Conservation (phyloP, 2,329 filamentous ascomycete genomes). For the Microsporum canis region DNA sequence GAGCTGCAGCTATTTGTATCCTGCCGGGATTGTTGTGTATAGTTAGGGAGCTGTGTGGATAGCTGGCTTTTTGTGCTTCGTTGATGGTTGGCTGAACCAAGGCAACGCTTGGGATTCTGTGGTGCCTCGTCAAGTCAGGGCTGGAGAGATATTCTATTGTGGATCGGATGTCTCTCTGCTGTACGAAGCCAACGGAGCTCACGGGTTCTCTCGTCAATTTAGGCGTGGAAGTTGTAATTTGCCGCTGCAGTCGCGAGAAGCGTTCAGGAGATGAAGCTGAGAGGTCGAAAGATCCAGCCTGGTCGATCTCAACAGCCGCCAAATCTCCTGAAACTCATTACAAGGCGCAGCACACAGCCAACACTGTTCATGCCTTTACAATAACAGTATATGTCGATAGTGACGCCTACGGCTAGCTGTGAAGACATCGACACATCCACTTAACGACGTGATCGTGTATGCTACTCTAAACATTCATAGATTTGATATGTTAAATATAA, state of each 20-base stretch:
- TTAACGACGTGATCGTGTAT: too few relatives aligned
- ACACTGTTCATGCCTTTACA: too few relatives aligned
- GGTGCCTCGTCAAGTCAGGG: background rate
- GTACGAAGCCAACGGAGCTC: background rate
- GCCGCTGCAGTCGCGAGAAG: background rate
- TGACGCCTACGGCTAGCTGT: too few relatives aligned
- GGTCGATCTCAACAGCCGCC: background rate
- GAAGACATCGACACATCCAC: too few relatives aligned
- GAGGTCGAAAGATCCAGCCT: background rate
- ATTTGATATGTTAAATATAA: background rate
- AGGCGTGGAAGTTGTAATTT: background rate
- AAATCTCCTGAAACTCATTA: background rate
- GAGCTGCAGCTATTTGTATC: background rate
- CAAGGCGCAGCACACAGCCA: background rate
- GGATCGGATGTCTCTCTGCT: background rate
- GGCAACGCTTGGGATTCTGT: background rate
- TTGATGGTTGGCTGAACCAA: background rate
- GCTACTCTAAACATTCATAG: background rate
- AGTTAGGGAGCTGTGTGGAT: background rate
- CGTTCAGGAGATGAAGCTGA: background rate
- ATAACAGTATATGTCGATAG: too few relatives aligned
- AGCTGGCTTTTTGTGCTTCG: background rate
- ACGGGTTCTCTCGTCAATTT: background rate
- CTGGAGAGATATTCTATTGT: background rate
- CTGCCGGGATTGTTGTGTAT: background rate